Evolutionary conservation across 331 rosid species (phyloP).

Genomic region (Quercus phellos): DNA sequence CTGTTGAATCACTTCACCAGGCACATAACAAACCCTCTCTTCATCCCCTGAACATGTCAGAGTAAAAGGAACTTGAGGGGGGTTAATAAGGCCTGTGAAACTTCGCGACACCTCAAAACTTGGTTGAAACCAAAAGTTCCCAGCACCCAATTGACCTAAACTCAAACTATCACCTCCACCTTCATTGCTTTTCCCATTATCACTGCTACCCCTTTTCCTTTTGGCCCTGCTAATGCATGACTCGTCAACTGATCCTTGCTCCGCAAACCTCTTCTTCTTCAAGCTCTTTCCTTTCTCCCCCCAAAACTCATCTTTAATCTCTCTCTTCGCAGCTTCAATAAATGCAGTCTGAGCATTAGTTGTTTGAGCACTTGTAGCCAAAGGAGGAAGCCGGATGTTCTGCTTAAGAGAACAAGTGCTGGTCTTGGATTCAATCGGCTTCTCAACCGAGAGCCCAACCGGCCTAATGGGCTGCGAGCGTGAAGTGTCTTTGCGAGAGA

Average conservation of each 20-base stretch:
- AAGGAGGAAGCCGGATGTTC: conserved; percentile 76
- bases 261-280: conserved; percentile 92
- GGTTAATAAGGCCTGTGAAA: conserved; percentile 11
- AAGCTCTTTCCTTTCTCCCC: conserved; percentile 55
- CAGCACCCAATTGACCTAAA: conserved; percentile 50
- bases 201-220: conserved; percentile 60
- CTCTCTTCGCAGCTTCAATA: conserved; percentile 30
- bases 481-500: conserved; percentile 64
- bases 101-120: conserved; percentile 15
- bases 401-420: conserved; percentile 64
- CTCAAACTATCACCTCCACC: conserved; percentile 30
- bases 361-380: conserved; percentile 33
- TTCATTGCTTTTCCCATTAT: conserved; percentile 26
- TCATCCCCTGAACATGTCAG: conserved; percentile 57
- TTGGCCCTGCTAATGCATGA: conserved; percentile 50
- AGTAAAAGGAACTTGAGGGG: conserved; percentile 46
- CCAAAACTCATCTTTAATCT: conserved; percentile 53
- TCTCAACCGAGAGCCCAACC: conserved; percentile 62
- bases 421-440: conserved; percentile 51
- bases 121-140: conserved; percentile 59
- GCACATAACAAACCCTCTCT: conserved; percentile 64
- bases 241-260: conserved; percentile 39
- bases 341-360: conserved; percentile 23
- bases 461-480: conserved; percentile 71
- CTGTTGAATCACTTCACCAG: conserved; percentile 57